Evolutionary conservation across 768 basidiomycete genomes (phyloP).

Genomic region (Mrakia hoshinonis): DNA sequence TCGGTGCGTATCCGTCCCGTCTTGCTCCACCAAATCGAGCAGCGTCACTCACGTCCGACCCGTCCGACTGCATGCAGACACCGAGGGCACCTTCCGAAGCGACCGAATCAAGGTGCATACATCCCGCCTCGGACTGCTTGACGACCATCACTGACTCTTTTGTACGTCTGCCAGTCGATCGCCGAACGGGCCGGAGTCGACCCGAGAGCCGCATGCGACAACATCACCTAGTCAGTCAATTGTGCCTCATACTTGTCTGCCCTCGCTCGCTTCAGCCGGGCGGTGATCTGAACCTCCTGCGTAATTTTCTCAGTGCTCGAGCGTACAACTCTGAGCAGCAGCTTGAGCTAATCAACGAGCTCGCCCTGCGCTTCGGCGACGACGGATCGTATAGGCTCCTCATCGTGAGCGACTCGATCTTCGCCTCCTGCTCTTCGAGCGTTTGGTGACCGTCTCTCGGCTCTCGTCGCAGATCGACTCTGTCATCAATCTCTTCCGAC

Average conservation of each 20-base stretch:
- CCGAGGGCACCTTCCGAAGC: constrained; percentile 27
- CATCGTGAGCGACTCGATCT: constrained; percentile 8
- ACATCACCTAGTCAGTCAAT: not conserved
- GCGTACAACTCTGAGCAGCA: constrained; percentile 27
- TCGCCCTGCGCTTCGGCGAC: constrained; percentile 25
- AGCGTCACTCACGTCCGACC: not conserved
- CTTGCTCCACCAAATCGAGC: no score
- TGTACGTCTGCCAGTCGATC: constrained; percentile 18
- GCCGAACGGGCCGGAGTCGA: constrained; percentile 28
- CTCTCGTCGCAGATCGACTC: constrained; percentile 22
- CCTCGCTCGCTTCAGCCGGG: not conserved
- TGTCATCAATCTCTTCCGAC: constrained; percentile 29
- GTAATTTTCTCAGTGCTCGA: constrained; percentile 9
- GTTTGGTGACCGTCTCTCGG: no score
- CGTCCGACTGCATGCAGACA: not conserved
- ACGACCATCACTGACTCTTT: not conserved
- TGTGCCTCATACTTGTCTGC: no score
- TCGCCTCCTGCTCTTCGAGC: not conserved
- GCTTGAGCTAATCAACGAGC: constrained; percentile 28
- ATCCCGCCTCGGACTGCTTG: not conserved
- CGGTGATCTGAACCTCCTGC: not conserved
- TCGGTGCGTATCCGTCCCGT: not conserved
- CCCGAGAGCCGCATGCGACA: constrained; percentile 15
- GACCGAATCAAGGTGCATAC: constrained; percentile 23
- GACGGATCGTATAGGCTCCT: constrained; percentile 23